Percentiles rank a stretch among this genome's conserved stretches.
These are phyloP conservation scores for Saksenaea oblongispora DNA, from an alignment of 371 early-diverging fungal genomes.

Conservation along the genomic window DNA sequence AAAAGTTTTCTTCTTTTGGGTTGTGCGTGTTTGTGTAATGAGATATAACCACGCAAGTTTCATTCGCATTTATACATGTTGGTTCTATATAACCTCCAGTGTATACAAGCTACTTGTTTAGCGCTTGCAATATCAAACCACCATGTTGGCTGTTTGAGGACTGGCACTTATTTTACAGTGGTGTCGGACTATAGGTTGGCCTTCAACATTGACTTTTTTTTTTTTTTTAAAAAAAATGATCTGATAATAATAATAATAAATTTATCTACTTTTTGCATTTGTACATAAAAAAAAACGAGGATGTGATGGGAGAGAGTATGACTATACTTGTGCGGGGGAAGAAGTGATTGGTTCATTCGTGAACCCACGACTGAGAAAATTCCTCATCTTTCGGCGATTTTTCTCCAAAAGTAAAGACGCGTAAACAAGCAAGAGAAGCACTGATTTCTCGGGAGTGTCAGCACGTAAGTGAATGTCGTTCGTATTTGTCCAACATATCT, in stretches of 20 bases:
- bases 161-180: not conserved
- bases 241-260: too few species aligned
- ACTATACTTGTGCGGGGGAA: too few species aligned
- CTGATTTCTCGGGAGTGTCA: not conserved
- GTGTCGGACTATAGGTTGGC: constrained; percentile 6
- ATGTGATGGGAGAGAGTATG: too few species aligned
- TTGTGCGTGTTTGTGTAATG: constrained; percentile 3
- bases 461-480: not conserved
- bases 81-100: not conserved
- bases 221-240: too few species aligned
- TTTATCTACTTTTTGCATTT: too few species aligned
- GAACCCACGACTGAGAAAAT: too few species aligned
- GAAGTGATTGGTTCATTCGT: too few species aligned
- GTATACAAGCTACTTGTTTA: not conserved
- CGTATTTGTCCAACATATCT: constrained; percentile 36
- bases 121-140: constrained; percentile 1
- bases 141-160: constrained; percentile 4
- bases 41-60: constrained; percentile 3
- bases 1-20: not conserved
- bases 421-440: constrained; percentile 31
- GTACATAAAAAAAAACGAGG: too few species aligned
- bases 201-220: not conserved
- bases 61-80: constrained; percentile 1
- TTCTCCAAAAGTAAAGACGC: constrained; percentile 27
- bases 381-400: not conserved